Base-by-base conservation (phyloP, 2,329 filamentous ascomycete species). In the Cordyceps fumosorosea region DNA sequence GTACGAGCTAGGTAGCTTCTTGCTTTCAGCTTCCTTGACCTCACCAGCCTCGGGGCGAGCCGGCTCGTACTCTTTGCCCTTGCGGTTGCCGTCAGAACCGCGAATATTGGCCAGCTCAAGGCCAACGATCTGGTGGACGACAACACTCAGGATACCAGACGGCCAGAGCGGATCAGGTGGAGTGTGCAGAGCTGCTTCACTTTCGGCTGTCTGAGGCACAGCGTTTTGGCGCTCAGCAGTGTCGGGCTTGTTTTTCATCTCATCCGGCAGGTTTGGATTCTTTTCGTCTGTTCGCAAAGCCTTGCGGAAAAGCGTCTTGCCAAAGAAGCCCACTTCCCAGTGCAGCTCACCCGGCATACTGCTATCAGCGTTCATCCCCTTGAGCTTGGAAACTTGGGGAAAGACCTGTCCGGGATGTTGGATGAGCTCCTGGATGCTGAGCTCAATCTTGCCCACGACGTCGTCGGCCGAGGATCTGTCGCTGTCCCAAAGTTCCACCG, bases 81-180 rank as follows among this genome's bases (percentile, higher is more conserved):
- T 95, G 29, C 89, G 82, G 69, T 89, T 93, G 5, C 92, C 90
- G 8, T 87, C 77, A 14, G 88, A 95, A 1, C 93, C 93, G 71
- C 95, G 91, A 73, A 96, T 85, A 67, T 97, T 93, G 64, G 90
- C 87, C n/a, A 97, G 80, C 74, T 97, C 92, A 10, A 99, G 82
- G 64, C 95, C 96, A 67, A 97, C 93, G 66, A 98, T 96, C 73
- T 98, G 93, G 71, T 98, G 93, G 29, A 98, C 83, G 50, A 98
- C 83, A 44, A 98, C 76, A 68, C 89, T 92, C 71, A 93, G 87
- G 22, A 99, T 81, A 62, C 95, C 95, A 67, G 89, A 96, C 1
- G 93, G 95, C 91, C 92, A 98, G 7, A 96, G 81, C n/a, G 93
- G 93, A 72, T 98, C 93, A 0, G 93, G 93, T 6, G 95, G 95